phyloP scores from a whole-genome alignment of 2,329 filamentous ascomycete species.

The Dactylonectria macrodidyma region DNA sequence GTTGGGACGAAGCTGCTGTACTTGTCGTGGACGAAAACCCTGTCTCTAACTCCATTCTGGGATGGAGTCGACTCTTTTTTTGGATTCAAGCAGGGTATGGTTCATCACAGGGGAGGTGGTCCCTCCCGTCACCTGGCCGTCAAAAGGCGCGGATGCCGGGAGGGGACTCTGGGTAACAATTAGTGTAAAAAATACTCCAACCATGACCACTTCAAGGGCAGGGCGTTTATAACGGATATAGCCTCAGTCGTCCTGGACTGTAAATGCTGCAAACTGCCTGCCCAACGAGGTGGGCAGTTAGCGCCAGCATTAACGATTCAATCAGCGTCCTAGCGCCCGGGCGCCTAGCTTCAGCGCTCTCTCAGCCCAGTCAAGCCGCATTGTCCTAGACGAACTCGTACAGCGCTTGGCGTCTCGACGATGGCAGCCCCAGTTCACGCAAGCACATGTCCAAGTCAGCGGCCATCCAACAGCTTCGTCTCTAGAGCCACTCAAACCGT shows the following conservation, averaged over 20 bases:
- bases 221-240: background rate
- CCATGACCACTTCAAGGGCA: background rate
- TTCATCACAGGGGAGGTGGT: background rate
- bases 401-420: slow-evolving; percentile 42
- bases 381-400: slow-evolving; percentile 29
- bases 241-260: background rate
- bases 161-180: background rate
- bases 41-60: background rate
- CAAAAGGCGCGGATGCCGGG: background rate
- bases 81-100: slow-evolving; percentile 17
- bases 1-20: slow-evolving; percentile 14
- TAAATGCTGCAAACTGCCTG: background rate
- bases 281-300: background rate
- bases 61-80: slow-evolving; percentile 18
- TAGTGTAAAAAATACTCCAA: background rate
- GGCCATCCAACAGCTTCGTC: slow-evolving; percentile 28
- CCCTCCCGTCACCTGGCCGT: background rate
- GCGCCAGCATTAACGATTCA: slow-evolving; percentile 10
- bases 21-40: slow-evolving; percentile 4
- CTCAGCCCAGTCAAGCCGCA: slow-evolving; percentile 42
- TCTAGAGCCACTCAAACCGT: slow-evolving; percentile 25
- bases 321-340: slow-evolving; percentile 12
- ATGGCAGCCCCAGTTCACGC: slow-evolving; percentile 36
- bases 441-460: slow-evolving; percentile 14
- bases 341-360: slow-evolving; percentile 29